A percentile compares a stretch with the other conserved stretches of the same genome.
Conservation (phyloP, 164 flowering plant species). For the Vitis riparia region DNA sequence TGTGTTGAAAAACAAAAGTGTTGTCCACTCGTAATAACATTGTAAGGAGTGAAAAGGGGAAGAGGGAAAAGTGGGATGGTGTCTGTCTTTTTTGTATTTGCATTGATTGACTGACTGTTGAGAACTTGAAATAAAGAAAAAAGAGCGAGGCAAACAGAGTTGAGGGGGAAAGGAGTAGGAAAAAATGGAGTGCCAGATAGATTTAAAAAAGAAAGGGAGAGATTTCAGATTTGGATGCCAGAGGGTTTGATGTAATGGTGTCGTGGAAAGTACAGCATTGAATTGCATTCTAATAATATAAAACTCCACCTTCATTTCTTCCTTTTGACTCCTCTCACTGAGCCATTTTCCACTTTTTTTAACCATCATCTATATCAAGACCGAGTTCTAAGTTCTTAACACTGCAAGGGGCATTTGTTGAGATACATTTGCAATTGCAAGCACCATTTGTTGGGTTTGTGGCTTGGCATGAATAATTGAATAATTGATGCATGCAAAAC, state of each 20-base stretch:
- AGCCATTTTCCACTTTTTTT: too few relatives aligned
- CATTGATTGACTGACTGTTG: conserved; percentile 33
- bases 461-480: neutral
- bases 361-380: too few relatives aligned
- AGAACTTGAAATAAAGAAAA: conserved; percentile 20
- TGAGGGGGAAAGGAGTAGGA: neutral
- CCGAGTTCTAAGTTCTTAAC: too few relatives aligned
- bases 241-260: conserved; percentile 21
- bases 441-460: neutral
- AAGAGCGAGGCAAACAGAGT: neutral
- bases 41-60: conserved; percentile 22
- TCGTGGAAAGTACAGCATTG: conserved; percentile 27
- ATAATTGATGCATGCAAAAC: too few relatives aligned
- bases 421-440: too few relatives aligned
- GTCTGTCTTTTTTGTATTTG: conserved; percentile 11
- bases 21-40: conserved; percentile 11
- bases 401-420: too few relatives aligned
- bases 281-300: conserved; percentile 12
- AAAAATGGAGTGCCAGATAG: neutral
- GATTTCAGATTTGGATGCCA: neutral
- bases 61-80: conserved; percentile 3
- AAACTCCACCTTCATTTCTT: too few relatives aligned
- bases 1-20: conserved; percentile 23
- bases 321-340: too few relatives aligned
- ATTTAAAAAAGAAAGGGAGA: neutral